phyloP scores from a whole-genome alignment of 2,329 filamentous ascomycete genomes.

The Aspergillus puulaauensis region DNA sequence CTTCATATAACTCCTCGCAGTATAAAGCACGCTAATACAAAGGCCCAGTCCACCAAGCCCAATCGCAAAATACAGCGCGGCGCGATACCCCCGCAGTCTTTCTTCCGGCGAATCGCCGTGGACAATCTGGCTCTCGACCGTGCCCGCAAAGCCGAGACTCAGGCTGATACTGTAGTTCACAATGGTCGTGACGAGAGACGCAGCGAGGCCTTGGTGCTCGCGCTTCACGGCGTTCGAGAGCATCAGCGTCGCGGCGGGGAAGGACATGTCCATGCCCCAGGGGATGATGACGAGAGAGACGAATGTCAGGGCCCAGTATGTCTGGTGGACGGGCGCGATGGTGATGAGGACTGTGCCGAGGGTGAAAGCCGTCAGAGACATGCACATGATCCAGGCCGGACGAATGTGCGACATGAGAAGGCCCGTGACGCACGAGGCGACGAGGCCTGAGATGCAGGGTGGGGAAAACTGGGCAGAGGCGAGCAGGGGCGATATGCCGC shows the following conservation, averaged over 20 bases:
- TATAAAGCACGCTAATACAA: slow-evolving; percentile 18
- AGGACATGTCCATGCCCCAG: slow-evolving; percentile 67
- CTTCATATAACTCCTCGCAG: slow-evolving; percentile 7
- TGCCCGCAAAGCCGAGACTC: slow-evolving; percentile 65
- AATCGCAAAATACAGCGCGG: slow-evolving; percentile 43
- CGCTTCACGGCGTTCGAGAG: slow-evolving; percentile 53
- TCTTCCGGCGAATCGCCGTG: slow-evolving; percentile 37
- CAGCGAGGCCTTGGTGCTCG: slow-evolving; percentile 53
- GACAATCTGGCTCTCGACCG: slow-evolving; percentile 55
- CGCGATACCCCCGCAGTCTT: slow-evolving; percentile 39
- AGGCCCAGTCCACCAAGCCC: slow-evolving; percentile 32
- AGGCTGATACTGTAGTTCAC: slow-evolving; percentile 70
- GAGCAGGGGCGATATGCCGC: slow-evolving; percentile 24
- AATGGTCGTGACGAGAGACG: slow-evolving; percentile 61
- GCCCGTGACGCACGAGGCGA: slow-evolving; percentile 30
- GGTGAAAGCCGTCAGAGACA: slow-evolving; percentile 40
- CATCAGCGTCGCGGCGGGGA: slow-evolving; percentile 62
- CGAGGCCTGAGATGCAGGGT: slow-evolving; percentile 27
- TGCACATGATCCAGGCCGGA: slow-evolving; percentile 21
- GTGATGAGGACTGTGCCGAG: slow-evolving; percentile 42
- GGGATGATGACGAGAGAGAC: slow-evolving; percentile 58
- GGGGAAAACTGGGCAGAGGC: slow-evolving; percentile 32
- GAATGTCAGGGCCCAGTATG: slow-evolving; percentile 66
- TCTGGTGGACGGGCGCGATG: slow-evolving; percentile 54
- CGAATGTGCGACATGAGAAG: slow-evolving; percentile 25